Evolutionary conservation across 2,329 filamentous ascomycete genomes (phyloP).

Genomic region (Epichloe amarillans): DNA sequence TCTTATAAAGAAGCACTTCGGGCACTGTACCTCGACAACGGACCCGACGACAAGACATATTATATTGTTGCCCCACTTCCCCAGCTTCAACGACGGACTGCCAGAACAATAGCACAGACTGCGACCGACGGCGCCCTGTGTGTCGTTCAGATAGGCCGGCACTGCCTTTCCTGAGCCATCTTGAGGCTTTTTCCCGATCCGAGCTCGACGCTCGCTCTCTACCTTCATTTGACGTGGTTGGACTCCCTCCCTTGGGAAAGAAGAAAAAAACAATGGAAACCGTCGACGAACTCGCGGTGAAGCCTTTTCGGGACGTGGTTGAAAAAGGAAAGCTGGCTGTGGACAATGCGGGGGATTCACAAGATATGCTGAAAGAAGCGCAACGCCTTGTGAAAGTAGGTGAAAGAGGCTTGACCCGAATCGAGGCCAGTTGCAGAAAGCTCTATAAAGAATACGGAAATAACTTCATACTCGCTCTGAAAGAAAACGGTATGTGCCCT

Average conservation of each 20-base stretch:
- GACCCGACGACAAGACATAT: background rate
- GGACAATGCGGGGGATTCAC: conserved; percentile 31
- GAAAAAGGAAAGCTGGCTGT: conserved; percentile 35
- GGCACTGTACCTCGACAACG: background rate
- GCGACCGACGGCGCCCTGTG: background rate
- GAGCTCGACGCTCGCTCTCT: background rate
- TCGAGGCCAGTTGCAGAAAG: conserved; percentile 38
- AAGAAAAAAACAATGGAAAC: conserved; percentile 21
- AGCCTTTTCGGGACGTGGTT: conserved; percentile 38
- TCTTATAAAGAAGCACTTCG: background rate
- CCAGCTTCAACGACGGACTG: background rate
- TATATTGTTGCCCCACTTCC: background rate
- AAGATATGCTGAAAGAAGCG: conserved; percentile 36
- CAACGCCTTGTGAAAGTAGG: conserved; percentile 34
- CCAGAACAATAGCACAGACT: background rate
- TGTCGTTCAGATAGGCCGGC: background rate
- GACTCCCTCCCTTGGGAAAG: background rate
- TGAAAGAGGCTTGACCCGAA: conserved; percentile 33
- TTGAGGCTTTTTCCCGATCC: background rate
- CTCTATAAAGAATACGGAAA: conserved; percentile 34
- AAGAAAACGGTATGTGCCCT: conserved; percentile 35
- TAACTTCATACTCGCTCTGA: conserved; percentile 37
- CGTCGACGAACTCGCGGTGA: conserved; percentile 30
- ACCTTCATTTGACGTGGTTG: background rate
- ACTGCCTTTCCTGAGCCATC: background rate